These are phyloP conservation scores for Cystofilobasidium ferigula DNA, from an alignment of 768 basidiomycete genomes.

Conservation along the genomic window DNA sequence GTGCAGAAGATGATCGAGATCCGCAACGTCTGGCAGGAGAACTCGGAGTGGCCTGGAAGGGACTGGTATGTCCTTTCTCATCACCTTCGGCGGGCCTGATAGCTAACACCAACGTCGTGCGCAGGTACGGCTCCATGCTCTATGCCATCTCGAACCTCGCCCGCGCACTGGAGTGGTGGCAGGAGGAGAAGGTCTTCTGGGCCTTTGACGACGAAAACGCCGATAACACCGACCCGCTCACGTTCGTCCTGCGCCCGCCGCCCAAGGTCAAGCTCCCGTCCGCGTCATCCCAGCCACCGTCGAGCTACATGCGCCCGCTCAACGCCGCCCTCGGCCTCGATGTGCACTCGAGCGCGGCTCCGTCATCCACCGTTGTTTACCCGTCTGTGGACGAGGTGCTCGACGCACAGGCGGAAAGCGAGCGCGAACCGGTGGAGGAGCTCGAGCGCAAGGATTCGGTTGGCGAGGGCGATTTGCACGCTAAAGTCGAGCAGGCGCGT, in stretches of 20 bases:
- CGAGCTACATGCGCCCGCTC: slow-evolving; percentile 20
- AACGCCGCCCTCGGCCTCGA: slow-evolving; percentile 19
- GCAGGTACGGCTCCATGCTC: slow-evolving; percentile 74
- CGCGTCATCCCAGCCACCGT: slow-evolving; percentile 29
- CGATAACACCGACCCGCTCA: slow-evolving; percentile 81
- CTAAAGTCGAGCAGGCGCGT: slow-evolving; percentile 89
- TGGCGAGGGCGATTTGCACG: slow-evolving; percentile 75
- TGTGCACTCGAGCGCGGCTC: not conserved
- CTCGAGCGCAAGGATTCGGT: slow-evolving; percentile 47
- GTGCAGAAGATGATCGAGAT: slow-evolving; percentile 84
- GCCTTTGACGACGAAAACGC: slow-evolving; percentile 68
- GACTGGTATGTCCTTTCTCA: slow-evolving; percentile 51
- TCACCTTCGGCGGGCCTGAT: too few relatives aligned
- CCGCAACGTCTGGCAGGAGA: slow-evolving; percentile 92
- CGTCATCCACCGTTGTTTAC: not conserved
- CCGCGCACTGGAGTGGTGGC: slow-evolving; percentile 99
- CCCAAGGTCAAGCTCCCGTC: slow-evolving; percentile 43
- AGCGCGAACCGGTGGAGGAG: slow-evolving; percentile 1
- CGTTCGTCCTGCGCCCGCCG: slow-evolving; percentile 84
- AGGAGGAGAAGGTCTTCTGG: slow-evolving; percentile 99
- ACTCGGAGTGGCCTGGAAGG: slow-evolving; percentile 93
- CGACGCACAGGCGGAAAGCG: slow-evolving; percentile 4
- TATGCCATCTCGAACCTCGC: slow-evolving; percentile 90
- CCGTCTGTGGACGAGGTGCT: slow-evolving; percentile 9
- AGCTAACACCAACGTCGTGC: too few relatives aligned